Percentiles rank a stretch among this genome's conserved stretches.
Conservation (phyloP, 129 eudicot species). For the Arctium lappa region DNA sequence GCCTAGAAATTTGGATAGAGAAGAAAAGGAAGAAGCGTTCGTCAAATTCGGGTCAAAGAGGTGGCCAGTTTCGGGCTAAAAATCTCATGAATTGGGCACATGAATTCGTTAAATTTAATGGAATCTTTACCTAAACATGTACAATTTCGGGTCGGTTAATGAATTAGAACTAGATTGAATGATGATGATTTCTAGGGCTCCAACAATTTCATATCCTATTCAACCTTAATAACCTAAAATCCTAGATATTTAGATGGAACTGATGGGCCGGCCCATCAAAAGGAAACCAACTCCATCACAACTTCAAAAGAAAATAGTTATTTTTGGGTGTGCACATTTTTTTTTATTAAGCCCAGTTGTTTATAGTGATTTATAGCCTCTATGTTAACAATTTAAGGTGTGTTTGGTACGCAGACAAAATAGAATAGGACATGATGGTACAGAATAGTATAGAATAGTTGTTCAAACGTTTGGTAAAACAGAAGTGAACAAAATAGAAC, state of each 20-base stretch:
- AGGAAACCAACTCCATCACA: neutral
- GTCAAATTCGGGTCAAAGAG: constrained; percentile 32
- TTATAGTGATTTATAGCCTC: too few species aligned
- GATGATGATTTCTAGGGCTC: constrained; percentile 26
- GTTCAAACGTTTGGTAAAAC: too few species aligned
- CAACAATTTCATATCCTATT: neutral
- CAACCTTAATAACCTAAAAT: neutral
- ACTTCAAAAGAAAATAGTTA: neutral
- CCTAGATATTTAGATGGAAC: neutral
- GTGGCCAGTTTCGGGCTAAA: constrained; percentile 19
- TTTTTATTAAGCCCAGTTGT: too few species aligned
- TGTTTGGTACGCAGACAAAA: too few species aligned
- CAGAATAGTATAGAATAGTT: too few species aligned
- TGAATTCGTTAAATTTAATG: constrained; percentile 1
- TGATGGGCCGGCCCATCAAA: constrained; percentile 21
- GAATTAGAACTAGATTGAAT: neutral
- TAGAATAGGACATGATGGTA: too few species aligned
- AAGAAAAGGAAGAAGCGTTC: constrained; percentile 17
- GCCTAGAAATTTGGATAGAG: constrained; percentile 22
- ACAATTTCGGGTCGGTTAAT: constrained; percentile 18
- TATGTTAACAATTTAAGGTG: too few species aligned
- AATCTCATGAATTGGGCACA: constrained; percentile 11
- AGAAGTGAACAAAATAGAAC: too few species aligned
- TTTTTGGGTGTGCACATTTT: too few species aligned
- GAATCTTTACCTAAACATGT: constrained; percentile 25